Evolutionary conservation across 371 early-diverging fungal species (phyloP).

Genomic region (Funneliformis caledonium): DNA sequence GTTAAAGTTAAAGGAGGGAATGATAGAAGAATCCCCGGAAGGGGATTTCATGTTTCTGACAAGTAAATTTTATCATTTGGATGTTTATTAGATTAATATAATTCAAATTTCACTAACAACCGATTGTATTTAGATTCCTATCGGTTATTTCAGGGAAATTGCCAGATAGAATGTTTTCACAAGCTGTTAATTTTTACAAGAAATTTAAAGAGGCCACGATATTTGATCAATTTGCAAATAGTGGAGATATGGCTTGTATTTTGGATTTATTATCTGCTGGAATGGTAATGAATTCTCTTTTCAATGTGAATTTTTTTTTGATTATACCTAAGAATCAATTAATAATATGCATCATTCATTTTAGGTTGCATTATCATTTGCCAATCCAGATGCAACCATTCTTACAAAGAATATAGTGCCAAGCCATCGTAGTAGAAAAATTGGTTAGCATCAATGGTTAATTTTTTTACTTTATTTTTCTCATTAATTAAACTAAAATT

Average conservation of each 20-base stretch:
- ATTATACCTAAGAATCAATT: background rate
- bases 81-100: background rate
- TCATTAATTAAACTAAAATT: background rate
- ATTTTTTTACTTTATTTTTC: background rate
- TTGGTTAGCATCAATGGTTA: slow-evolving; percentile 31
- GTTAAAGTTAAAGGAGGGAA: slow-evolving; percentile 43
- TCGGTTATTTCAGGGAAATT: slow-evolving; percentile 43
- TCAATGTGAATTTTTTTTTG: background rate
- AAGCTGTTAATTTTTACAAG: slow-evolving; percentile 42
- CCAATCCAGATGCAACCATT: background rate
- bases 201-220: slow-evolving; percentile 18
- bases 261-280: slow-evolving; percentile 45
- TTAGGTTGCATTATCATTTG: background rate
- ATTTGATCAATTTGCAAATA: slow-evolving; percentile 46
- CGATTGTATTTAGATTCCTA: slow-evolving; percentile 42
- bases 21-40: slow-evolving; percentile 58
- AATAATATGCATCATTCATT: background rate
- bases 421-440: slow-evolving; percentile 39
- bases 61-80: slow-evolving; percentile 42
- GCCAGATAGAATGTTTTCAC: slow-evolving; percentile 48
- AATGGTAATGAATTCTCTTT: slow-evolving; percentile 17
- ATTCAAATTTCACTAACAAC: background rate
- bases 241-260: slow-evolving; percentile 47
- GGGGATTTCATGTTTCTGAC: slow-evolving; percentile 49
- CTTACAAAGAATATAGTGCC: slow-evolving; percentile 18